Percentiles rank a stretch among this genome's conserved stretches.
Conservation (phyloP, 2,329 filamentous ascomycete species). For the Phyllosticta citriasiana region DNA sequence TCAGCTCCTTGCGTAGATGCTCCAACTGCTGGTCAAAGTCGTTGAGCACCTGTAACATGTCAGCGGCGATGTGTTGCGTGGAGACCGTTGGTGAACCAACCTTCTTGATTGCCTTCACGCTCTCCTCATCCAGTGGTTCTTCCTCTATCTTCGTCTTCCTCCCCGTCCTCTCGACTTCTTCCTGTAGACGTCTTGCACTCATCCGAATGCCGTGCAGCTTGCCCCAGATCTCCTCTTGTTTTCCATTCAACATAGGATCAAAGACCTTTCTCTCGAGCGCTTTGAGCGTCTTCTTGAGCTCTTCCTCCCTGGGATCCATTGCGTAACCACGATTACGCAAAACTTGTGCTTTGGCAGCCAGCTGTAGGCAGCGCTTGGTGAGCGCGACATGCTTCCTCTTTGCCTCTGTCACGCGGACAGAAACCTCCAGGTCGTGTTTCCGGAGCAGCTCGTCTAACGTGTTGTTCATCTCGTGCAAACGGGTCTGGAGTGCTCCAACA, state of each 20-base stretch:
- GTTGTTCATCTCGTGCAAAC: constrained; percentile 71
- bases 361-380: constrained; percentile 60
- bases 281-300: constrained; percentile 61
- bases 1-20: constrained; percentile 60
- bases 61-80: constrained; percentile 7
- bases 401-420: constrained; percentile 62
- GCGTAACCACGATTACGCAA: constrained; percentile 73
- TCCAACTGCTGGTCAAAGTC: constrained; percentile 72
- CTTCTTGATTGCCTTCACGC: constrained; percentile 64
- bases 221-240: constrained; percentile 80
- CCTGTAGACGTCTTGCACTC: constrained; percentile 60
- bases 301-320: constrained; percentile 69
- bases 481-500: constrained; percentile 58
- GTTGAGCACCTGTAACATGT: constrained; percentile 53
- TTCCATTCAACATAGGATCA: constrained; percentile 63
- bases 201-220: constrained; percentile 65
- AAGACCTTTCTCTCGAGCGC: constrained; percentile 58
- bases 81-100: constrained; percentile 34
- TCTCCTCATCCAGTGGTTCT: constrained; percentile 56
- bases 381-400: constrained; percentile 63
- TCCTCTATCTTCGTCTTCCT: constrained; percentile 35
- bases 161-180: constrained; percentile 61
- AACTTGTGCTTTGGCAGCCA: constrained; percentile 73
- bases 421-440: constrained; percentile 66
- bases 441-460: constrained; percentile 62